Evolutionary conservation across 2,329 filamentous ascomycete species (phyloP), one percentile per base, ranked within the genome.

Genomic region (Chaetomium olivaceum): DNA sequence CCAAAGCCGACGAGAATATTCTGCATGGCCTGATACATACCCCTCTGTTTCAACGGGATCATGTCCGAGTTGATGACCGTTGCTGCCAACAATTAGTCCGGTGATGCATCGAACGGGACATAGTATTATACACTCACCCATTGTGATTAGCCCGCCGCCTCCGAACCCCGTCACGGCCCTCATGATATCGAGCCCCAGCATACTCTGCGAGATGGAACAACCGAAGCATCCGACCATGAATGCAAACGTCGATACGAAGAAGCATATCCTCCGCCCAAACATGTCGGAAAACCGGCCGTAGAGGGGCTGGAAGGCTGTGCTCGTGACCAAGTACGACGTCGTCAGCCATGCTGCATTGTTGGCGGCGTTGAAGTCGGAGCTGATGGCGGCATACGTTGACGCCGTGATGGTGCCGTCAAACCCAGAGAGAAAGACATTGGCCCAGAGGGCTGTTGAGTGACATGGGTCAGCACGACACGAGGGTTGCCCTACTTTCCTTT

Each of bases 321-420:
- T 88, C 0, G 89, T 91, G 64, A 92, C 80, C 25, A 92, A 80
- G 71, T 91, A 92, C 0, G 88, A 86, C 0, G 89, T 92, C 1
- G 89, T 90, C 25, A 92, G 78, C 90, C 90, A 92, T 0, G 89
- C 91, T 1, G 90, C 89, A 12, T 87, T 86, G 72, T 92, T 91
- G 12, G 89, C 88, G 3, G 89, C 85, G 68, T 86, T 81, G 73
- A 92, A 92, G 70, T 91, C 85, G n/a, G 89, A 91, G 55, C 88
- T 89, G 69, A 92, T 91, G 61, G 90, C 86, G 2, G 88, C 88
- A 73, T 92, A 90, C 1, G 87, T 90, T 1, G 89, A 87, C 0
- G 89, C 89, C 74, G 90, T 92, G 63, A 92, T 82, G 0, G 90
- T 92, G 3, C 87, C 85, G 74, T 92, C 90, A 70, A 92, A 91